Base-by-base conservation (phyloP, 352 stramenopile species). In the Phytophthora nicotianae region DNA sequence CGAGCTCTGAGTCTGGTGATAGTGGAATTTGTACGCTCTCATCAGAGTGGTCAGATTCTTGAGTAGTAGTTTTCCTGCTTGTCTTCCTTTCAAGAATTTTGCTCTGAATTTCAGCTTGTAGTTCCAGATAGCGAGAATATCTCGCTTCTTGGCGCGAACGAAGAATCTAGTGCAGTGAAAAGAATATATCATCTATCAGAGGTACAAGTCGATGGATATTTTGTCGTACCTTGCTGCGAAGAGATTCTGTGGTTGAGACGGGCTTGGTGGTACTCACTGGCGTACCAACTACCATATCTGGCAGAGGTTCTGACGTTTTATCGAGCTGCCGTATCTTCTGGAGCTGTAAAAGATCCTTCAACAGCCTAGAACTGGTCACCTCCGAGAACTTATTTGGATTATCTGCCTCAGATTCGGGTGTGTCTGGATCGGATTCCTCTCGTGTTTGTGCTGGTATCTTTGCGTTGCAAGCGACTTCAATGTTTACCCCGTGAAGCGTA, bases 181-280 rank as follows among this genome's bases (percentile, higher is more conserved):
- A 35, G 26, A n/a, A 8, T 29, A 29, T 29, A 29, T 29, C 11
- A 41, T 41, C 19, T 41, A 41, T 41, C 3, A 20, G 6, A 19
- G 3, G 10, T n/a, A 19, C 17, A 41, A n/a, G 16, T 41, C 3
- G 35, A n/a, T 19, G 13, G 8, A 38, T 41, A 23, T 2, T 43
- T 43, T 26, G 21, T 19, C 7, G 19, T 54, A 81, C 72, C 72
- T 89, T 89, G 2, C 61, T 62, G 7, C 74, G 76, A n/a, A 89
- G 52, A 2, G 70, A 72, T 24, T 70, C 65, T 3, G 79, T 76
- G 14, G 63, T 62, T 7, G 75, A 70, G 3, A 75, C 10, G 0
- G 65, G 42, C 37, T 77, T 86, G 4, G 58, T 54, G 23, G 43
- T 70, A 7, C 21, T 63, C 0, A 86, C 60, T 42, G 69, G 77